These are phyloP conservation scores for Inosperma sp. DNA, from an alignment of 768 basidiomycete species.

Conservation along the genomic window DNA sequence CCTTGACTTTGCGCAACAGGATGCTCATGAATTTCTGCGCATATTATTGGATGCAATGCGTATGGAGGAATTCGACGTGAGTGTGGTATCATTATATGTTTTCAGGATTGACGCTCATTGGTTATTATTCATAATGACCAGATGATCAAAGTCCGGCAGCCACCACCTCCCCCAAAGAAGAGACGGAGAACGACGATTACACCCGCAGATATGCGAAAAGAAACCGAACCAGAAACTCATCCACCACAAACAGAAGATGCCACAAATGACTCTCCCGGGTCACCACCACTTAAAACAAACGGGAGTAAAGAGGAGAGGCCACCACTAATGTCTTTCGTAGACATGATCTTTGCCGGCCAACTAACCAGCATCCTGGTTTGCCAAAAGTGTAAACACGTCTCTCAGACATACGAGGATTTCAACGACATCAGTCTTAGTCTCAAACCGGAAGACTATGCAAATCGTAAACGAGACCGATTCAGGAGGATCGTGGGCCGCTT, in stretches of 20 bases:
- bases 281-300: constrained; percentile 14
- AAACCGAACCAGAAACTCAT: constrained; percentile 5
- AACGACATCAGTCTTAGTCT: constrained; percentile 90
- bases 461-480: constrained; percentile 68
- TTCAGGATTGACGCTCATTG: not conserved
- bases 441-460: constrained; percentile 68
- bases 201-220: constrained; percentile 15
- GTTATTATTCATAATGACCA: constrained; percentile 24
- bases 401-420: constrained; percentile 90
- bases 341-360: constrained; percentile 87
- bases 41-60: constrained; percentile 88
- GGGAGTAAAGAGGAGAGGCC: constrained; percentile 34
- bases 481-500: constrained; percentile 69
- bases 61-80: constrained; percentile 90
- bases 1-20: constrained; percentile 91
- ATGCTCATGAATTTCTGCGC: constrained; percentile 89
- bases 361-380: constrained; percentile 91
- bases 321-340: constrained; percentile 65
- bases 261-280: constrained; percentile 10
- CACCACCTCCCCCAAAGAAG: constrained; percentile 39
- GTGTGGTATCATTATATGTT: constrained; percentile 20
- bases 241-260: constrained; percentile 9
- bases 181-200: constrained; percentile 38
- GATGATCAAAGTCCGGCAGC: constrained; percentile 75
- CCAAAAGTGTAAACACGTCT: constrained; percentile 89